Conservation (phyloP, 2,329 filamentous ascomycete species). For the Arthrobotrys conoides region DNA sequence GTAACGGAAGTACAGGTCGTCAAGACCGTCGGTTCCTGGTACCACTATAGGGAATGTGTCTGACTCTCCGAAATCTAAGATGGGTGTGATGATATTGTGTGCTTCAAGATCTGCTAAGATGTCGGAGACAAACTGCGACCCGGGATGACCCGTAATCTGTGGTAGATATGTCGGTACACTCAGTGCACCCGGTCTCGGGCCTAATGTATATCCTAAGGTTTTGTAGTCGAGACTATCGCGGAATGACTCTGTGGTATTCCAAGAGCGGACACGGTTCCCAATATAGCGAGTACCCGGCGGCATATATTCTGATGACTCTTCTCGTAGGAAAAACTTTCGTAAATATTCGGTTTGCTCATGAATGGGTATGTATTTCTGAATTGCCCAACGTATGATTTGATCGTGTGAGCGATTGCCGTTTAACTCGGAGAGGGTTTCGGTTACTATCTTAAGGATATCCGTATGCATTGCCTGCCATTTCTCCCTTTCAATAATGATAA, state of each 20-base stretch:
- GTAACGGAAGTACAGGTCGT: constrained; percentile 10
- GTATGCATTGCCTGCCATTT: too few relatives aligned
- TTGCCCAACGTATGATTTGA: background rate
- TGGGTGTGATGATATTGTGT: background rate
- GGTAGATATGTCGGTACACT: background rate
- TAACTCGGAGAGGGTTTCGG: background rate
- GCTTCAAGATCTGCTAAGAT: background rate
- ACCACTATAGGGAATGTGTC: background rate
- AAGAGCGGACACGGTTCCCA: background rate
- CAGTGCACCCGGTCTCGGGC: too few relatives aligned
- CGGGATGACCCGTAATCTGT: background rate
- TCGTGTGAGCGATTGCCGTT: background rate
- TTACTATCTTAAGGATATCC: background rate
- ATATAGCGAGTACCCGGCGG: background rate
- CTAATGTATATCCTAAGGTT: too few relatives aligned
- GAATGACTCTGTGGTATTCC: background rate
- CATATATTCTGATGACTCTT: too few relatives aligned
- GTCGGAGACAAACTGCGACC: background rate
- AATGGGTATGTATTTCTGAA: background rate
- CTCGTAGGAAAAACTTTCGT: background rate
- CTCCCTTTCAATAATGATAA: background rate
- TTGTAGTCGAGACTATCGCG: background rate
- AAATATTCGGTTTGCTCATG: background rate
- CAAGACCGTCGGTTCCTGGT: background rate
- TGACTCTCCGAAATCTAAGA: background rate